Evolutionary conservation across 768 basidiomycete genomes (phyloP), one percentile per base, ranked within the genome.

Genomic region (Filobasidium wieringae): DNA sequence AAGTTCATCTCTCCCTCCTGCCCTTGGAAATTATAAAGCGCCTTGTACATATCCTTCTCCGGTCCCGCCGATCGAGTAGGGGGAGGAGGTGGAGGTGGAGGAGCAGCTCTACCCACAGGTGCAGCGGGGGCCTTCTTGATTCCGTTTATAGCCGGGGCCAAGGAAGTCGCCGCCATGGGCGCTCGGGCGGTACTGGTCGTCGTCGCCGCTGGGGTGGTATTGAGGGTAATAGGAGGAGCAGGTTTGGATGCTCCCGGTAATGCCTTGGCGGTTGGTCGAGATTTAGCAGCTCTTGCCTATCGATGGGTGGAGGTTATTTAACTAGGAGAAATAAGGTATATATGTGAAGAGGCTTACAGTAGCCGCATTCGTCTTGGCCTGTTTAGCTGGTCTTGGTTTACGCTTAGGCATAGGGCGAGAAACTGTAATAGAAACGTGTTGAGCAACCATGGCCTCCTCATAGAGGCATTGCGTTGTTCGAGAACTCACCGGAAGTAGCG

Each of bases 1-100:
- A 99, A 74, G 6, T 82, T 77, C 79, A 96, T 84, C 74, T 99
- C 95, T 12, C 92, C 92, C 32, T 85, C 84, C 73, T 96, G 87
- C 1, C 91, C 92, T 34, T 74, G 66, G 68, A 99, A 99, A n/a
- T 84, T 81, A 74, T 85, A 99, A 63, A 93, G 86, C 22, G 88
- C 87, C 61, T 84, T 83, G 75, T 92, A 95, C 74, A 80, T 75
- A 19, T 85, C 84, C 7, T 81, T 80, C 34, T 84, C 81, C 0
- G 88, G 84, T 60, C 81, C 81, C 11, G 76, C 71, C 14, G 78
- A 73, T 0, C 83, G 76, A 0, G 81, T 78, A 2, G 81, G 79
- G 0, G 80, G 82, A 0, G 81, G 81, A 0, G 80, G 80, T 7
- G 78, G 68, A 4, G 71, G 68, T 27, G 74, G 74, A 22, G 74